Base-by-base conservation (phyloP, 345 rosid species). In the Reutealis trisperma region DNA sequence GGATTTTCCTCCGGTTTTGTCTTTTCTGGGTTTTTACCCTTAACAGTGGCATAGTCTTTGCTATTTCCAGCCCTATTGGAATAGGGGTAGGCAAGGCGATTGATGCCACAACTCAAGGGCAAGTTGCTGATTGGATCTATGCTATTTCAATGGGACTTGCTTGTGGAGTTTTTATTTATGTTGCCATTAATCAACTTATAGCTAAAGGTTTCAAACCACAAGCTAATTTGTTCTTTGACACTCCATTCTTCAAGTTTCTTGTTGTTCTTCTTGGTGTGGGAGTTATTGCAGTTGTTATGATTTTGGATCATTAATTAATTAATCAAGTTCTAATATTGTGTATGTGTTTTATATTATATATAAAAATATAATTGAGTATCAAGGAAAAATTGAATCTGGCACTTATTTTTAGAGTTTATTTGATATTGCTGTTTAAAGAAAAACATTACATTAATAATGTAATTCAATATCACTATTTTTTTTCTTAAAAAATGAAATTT, bases 91-190 rank as follows among this genome's bases (percentile, higher is more conserved):
- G 97, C 24, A 92, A 92, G 0, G 96, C 91, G 68, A 94, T 92
- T 62, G 90, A 92, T 61, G 90, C 94, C 42, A 90, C 96, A 7
- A 84, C 96, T 64, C 84, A 90, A 80, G 96, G 96, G 14, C 72
- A 21, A 0, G 87, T 24, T 1, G 91, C 92, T 18, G 92, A 92
- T 76, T 92, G 98, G 97, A 67, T 84, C 8, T 94, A 81, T 51
- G 97, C 92, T 1, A 92, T 94, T 70, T 83, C 98, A 0, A 91
- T 92, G 98, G 87, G 91, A 70, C 30, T 92, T 34, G 97, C 98
- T n/a, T 91, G 97, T 66, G 98, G 97, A 41, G 87, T 94, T 44
- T 94, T 94, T 63, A 75, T 92, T 49, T 94, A 86, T 47, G 94
- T 92, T 34, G 92, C 97, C 67, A 88, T 91, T 80, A 91, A 91